Base-by-base conservation (phyloP, 2,329 filamentous ascomycete genomes). In the Alternaria infectoria region DNA sequence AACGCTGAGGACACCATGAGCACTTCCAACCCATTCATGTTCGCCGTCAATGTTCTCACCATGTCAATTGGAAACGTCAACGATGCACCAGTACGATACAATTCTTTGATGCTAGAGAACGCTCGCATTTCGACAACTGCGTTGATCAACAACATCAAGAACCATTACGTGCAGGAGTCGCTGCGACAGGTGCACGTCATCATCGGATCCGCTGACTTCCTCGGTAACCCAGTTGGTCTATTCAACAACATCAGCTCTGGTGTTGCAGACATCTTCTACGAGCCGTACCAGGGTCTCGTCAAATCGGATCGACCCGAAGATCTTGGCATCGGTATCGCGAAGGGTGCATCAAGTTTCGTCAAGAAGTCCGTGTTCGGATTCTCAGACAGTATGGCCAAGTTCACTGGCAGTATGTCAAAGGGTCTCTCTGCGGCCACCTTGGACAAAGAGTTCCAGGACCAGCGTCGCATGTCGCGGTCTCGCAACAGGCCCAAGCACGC, bases 61-160 rank as follows among this genome's bases (percentile, higher is more conserved):
- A 99, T 99, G 96, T 97, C 96, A 13, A 96, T 99, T 74, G 96
- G 96, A 68, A 99, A 99, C 74, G 93, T 99, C 84, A 99, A 99
- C 74, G 96, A 99, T 80, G 96, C 96, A 7, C 96, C 96, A 0
- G 90, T 99, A 57, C 90, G 93, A 51, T 89, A 99, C 77, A 99
- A 98, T 67, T 93, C 96, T 1, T 84, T 99, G 23, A 92, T 99
- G 83, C 83, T 99, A 23, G 96, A 99, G 80, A 99, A 99, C 73
- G 94, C 96, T 47, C 89, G 96, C 26, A 91, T 99, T 6, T 97
- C 96, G 0, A 90, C 93, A 8, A 89, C 90, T 6, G 89, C 97
- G 1, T 85, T 99, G 47, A 87, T 93, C 21, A 90, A 92, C 77
- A 97, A 94, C 77, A 89, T 99, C 58, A 91, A 92, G 52, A 96